Evolutionary conservation across 176 grass and related monocot genomes (phyloP), one percentile per base, ranked within the genome.

Genomic region (Avena insularis): DNA sequence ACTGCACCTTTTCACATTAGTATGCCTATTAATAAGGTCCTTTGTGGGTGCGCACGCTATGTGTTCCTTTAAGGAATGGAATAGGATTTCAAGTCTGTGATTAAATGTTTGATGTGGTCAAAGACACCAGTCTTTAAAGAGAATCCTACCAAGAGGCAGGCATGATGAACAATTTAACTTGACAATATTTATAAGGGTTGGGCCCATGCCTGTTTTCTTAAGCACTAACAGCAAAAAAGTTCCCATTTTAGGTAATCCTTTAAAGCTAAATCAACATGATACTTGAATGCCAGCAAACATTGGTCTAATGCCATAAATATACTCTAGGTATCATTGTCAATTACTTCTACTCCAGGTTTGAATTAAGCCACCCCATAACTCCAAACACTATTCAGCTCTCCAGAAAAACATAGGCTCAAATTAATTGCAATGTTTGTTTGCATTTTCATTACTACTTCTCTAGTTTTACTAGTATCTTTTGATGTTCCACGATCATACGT

Each of bases 201-300:
- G 92, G 64, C 47, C 84, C 84, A 83, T 87, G 38, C 46, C 79
- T 83, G 84, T 84, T 82, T 53, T 66, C 56, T 79, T 89, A 83
- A 91, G 55, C 78, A 82, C 23, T 57, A 78, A 47, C 63, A 88
- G 71, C 66, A 82, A 85, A 78, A 60, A 62, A 9, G n/a, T 53
- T 56, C 63, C 88, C 43, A 9, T 72, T 91, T 78, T 78, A 65
- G 71, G 73, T 85, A 47, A 86, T 57, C 33, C 71, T 86, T 91
- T 91, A 91, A 91, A 85, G 71, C 82, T 82, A 88, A 88, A 88
- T 86, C 78, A 86, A 33, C 64, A 88, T 86, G 90, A 58, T 48
- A 76, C 83, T 93, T 93, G 50, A 93, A 90, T 93, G 82, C 82
- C 33, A 71, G 51, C 85, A 90, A 83, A 90, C 77, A 82, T 82